Evolutionary conservation across 805 yeast species (phyloP), one percentile per base, ranked within the genome.

Genomic region (Saccharomycopsis microspora): DNA sequence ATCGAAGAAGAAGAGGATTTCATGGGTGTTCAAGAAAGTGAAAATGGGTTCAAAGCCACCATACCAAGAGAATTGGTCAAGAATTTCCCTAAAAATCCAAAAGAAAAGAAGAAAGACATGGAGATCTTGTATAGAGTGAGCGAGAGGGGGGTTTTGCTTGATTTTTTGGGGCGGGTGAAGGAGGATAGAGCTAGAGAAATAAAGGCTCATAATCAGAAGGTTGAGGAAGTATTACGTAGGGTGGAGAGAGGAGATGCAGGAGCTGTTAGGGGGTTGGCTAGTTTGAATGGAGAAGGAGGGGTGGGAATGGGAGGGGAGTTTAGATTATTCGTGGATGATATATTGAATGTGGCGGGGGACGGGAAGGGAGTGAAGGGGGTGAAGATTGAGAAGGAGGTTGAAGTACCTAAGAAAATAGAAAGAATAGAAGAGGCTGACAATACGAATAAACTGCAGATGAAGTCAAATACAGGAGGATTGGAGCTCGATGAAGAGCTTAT

Each of bases 101-200:
- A 32, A 45, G 33, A 39, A n/a, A 42, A 40, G 11, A 35, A 42
- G 39, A 28, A 53, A 50, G 56, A 63, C 19, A 66, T 66, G 34
- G 70, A 76, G 35, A 70, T 75, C 35, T 69, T 85, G 0, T 82
- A 79, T 61, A 66, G 82, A 48, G 60, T 86, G 4, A 84, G 86
- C 1, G 93, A 83, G 53, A 71, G 71, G 40, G 80, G 82, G 56
- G 70, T 86, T 4, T 62, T 82, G 39, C 63, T 85, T 33, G 90
- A 85, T 60, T 87, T 87, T 57, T 60, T 82, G 34, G 73, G 73
- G 27, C 76, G 72, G 32, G 74, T 76, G 3, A 71, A 71, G 10
- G 58, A 60, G 28, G 51, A 56, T 32, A 56, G 54, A 39, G 57
- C 59, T 5, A 58, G 64, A 11, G 68, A 68, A 36, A 64, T 58